Evolutionary conservation across 192 early-diverging fungal species (phyloP).

Genomic region (Phlyctochytrium bullatum): DNA sequence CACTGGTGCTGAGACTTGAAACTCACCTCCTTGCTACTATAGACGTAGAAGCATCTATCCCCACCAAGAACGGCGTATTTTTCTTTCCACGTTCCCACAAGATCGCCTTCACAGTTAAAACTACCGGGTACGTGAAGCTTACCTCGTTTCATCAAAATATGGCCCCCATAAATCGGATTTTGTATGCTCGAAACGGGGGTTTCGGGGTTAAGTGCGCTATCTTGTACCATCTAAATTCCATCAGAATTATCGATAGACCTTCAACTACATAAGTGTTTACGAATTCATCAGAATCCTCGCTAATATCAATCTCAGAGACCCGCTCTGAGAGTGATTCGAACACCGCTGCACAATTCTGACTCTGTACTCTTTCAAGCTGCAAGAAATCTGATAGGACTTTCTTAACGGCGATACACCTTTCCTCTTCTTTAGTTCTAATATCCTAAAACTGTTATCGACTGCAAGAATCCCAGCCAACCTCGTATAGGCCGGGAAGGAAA

Average conservation of each 20-base stretch:
- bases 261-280: constrained; percentile 2
- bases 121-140: not conserved
- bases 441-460: not conserved
- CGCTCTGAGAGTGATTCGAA: not conserved
- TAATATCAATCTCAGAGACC: constrained; percentile 7
- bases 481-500: constrained; percentile 32
- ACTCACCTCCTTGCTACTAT: constrained; percentile 9
- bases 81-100: constrained; percentile 20
- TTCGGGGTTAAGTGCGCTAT: not conserved
- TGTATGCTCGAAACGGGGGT: constrained; percentile 6
- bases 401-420: constrained; percentile 23
- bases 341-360: not conserved
- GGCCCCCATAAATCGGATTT: constrained; percentile 4
- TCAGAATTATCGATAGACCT: too few relatives aligned
- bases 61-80: constrained; percentile 13
- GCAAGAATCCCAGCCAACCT: constrained; percentile 8
- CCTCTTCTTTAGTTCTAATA: constrained; percentile 22
- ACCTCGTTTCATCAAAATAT: constrained; percentile 16
- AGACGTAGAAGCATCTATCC: constrained; percentile 20
- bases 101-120: constrained; percentile 4
- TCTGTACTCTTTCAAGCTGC: constrained; percentile 31
- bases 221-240: not conserved
- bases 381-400: constrained; percentile 32
- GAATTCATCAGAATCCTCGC: constrained; percentile 10
- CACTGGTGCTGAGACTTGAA: too few relatives aligned